Percentiles rank a stretch among this genome's conserved stretches.
phyloP scores from a whole-genome alignment of 257 asterid genomes.

The Jasminum sambac region DNA sequence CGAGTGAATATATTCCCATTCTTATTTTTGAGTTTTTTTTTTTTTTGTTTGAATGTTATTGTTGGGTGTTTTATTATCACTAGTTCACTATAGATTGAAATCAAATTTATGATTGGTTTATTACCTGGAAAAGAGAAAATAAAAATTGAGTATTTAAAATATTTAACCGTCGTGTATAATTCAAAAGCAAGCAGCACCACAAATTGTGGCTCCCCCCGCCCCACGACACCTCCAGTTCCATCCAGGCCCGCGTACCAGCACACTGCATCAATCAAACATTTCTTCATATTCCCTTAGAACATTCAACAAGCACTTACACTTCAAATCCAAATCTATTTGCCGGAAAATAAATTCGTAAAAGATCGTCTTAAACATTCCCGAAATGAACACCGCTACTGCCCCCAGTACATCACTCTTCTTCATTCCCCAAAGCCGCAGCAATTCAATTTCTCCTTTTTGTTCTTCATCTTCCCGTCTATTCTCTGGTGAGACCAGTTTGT shows the following conservation, averaged over 20 bases:
- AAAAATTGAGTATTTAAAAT: no score
- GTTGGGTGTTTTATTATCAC: no score
- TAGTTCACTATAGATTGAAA: no score
- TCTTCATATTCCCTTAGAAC: conserved; percentile 31
- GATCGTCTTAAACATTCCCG: background rate
- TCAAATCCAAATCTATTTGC: background rate
- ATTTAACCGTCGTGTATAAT: no score
- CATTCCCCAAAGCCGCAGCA: conserved; percentile 36
- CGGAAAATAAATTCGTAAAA: background rate
- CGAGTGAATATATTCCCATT: no score
- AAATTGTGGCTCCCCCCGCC: background rate
- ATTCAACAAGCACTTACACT: conserved; percentile 35
- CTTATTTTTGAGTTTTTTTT: no score
- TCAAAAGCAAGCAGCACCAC: background rate
- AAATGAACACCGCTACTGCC: conserved; percentile 42
- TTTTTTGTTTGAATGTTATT: no score
- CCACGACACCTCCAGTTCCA: background rate
- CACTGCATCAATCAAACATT: conserved; percentile 19
- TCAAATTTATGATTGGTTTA: no score
- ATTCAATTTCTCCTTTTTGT: conserved; percentile 29
- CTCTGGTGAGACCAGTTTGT: conserved; percentile 45
- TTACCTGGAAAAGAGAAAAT: no score
- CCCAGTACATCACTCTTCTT: conserved; percentile 43
- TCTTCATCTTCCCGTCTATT: conserved; percentile 56
- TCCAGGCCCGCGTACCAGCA: background rate